Conservation (phyloP, 345 rosid species). For the Salix exigua region DNA sequence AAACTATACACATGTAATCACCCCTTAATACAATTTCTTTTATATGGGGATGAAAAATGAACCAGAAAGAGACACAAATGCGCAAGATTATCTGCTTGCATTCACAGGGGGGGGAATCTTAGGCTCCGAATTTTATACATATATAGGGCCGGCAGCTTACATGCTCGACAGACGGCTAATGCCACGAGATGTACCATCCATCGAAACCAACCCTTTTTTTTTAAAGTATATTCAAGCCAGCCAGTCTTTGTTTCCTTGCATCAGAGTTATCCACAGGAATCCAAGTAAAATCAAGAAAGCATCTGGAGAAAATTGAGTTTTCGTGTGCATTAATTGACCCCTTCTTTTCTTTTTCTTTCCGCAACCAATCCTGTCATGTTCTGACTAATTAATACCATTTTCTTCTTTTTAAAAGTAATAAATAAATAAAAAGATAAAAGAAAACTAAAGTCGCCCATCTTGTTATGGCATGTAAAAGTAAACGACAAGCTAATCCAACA, state of each 20-base stretch:
- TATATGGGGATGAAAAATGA: constrained; percentile 10
- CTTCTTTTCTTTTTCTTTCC: neutral
- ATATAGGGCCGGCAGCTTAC: constrained; percentile 19
- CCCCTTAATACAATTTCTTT: neutral
- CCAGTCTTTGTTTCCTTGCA: neutral
- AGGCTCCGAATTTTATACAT: constrained; percentile 13
- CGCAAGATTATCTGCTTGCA: constrained; percentile 25
- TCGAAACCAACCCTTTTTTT: neutral
- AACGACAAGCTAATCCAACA: constrained; percentile 2
- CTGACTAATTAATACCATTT: neutral
- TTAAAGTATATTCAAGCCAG: neutral
- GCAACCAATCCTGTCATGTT: neutral
- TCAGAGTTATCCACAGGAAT: constrained; percentile 4
- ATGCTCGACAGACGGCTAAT: constrained; percentile 5
- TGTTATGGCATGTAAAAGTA: constrained; percentile 1
- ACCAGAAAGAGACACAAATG: constrained; percentile 19
- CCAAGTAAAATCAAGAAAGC: constrained; percentile 1
- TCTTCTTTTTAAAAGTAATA: too few species aligned
- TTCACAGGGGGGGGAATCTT: constrained; percentile 18
- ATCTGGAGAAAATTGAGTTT: constrained; percentile 6
- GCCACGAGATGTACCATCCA: constrained; percentile 7
- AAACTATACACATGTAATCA: neutral
- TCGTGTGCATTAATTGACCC: constrained; percentile 8
- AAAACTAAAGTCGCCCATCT: neutral
- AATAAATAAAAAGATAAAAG: neutral